phyloP scores from a whole-genome alignment of 208 protist species.

The Wallacemonas sp. region DNA sequence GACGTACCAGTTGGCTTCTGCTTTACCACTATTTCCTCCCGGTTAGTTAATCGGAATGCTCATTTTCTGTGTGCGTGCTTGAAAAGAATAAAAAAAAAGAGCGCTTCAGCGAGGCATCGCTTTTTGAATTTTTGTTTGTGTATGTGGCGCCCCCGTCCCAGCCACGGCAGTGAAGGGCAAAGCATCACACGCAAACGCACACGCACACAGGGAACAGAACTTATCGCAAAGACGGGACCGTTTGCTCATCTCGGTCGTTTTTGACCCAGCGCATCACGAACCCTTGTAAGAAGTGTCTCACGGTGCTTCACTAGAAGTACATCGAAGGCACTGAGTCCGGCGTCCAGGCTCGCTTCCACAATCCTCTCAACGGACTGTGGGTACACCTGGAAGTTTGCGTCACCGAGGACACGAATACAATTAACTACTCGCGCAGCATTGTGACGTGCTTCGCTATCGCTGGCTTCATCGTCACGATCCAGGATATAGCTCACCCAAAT shows the following conservation, averaged over 20 bases:
- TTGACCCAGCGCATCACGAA: constrained; percentile 17
- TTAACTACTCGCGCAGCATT: constrained; percentile 68
- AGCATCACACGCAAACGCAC: neutral
- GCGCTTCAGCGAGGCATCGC: too few species aligned
- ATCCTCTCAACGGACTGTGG: constrained; percentile 48
- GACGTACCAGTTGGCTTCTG: too few species aligned
- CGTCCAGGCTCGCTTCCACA: constrained; percentile 48
- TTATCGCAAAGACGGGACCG: neutral
- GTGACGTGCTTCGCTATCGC: constrained; percentile 24
- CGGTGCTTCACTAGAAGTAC: constrained; percentile 35
- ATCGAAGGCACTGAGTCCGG: constrained; percentile 54
- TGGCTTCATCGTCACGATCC: neutral
- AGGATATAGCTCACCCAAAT: constrained; percentile 58
- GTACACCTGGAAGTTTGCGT: constrained; percentile 49
- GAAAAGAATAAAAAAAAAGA: constrained; percentile 10
- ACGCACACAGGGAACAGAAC: neutral
- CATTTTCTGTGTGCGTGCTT: too few species aligned
- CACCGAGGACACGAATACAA: constrained; percentile 62
- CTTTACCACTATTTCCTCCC: too few species aligned
- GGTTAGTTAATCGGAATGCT: too few species aligned
- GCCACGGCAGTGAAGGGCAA: neutral
- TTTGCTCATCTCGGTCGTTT: constrained; percentile 16
- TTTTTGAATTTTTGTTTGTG: too few species aligned
- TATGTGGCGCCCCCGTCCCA: too few species aligned
- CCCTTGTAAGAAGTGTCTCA: constrained; percentile 19